Evolutionary conservation across 371 early-diverging fungal species (phyloP), one percentile per base, ranked within the genome.

Genomic region (Capillidium heterosporum): DNA sequence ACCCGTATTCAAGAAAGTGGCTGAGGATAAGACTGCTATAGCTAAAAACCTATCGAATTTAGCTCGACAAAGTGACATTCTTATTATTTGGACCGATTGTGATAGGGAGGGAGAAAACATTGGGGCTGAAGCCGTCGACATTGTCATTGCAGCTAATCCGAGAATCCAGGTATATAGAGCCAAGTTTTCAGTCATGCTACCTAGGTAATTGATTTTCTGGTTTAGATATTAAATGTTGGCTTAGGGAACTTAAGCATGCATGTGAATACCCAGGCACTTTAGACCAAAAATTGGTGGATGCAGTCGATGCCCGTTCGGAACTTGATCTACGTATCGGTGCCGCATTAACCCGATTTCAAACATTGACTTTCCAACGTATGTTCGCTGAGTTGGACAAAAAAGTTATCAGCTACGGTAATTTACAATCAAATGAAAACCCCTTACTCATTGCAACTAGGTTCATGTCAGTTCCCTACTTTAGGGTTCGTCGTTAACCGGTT

Each of bases 51-150:
- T 96, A 1, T 47, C 65, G 31, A 57, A 61, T 5, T 76, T 89
- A 60, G 77, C 84, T 0, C 67, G 80, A 39, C 40, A 61, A 0
- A 76, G 82, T 0, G 69, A 85, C 19, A 65, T 79, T 40, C 65
- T 99, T 28, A 82, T 96, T 51, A 95, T 99, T 31, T 99, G 99
- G 99, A 99, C 99, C 0, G 99, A 99, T 77, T 97, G 98, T 65
- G 99, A 99, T 74, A 78, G 95, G 41, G 99, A 99, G 69, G 99
- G 99, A 19, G 99, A 99, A 61, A 85, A 90, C 48, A 99, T 99
- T 63, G 99, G 97, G 11, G 65, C 67, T 5, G 97, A 98, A 63
- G 79, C 95, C 15, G 78, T 70, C 0, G 65, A 76, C 5, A 66
- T 91, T 0, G 89, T 91, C 53, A 63, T 59, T n/a, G 28, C 52